Evolutionary conservation across 2,329 filamentous ascomycete genomes (phyloP).

Genomic region (Penicillium fuscoglaucum): DNA sequence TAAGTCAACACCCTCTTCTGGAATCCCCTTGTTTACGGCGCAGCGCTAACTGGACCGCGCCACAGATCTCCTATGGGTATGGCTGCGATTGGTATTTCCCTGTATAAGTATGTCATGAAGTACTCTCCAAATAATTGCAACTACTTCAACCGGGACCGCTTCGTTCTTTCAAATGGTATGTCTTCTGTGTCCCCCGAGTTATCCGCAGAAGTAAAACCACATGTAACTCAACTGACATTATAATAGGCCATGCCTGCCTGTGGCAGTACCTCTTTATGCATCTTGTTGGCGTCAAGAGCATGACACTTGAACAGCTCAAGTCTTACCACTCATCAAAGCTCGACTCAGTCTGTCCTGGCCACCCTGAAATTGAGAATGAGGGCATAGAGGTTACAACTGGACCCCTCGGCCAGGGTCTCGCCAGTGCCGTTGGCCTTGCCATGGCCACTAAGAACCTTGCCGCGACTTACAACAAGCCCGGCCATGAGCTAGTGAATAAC

Average conservation of each 20-base stretch:
- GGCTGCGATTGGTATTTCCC: conserved; percentile 55
- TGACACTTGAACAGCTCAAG: conserved; percentile 38
- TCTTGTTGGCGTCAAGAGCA: conserved; percentile 32
- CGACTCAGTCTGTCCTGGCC: conserved; percentile 33
- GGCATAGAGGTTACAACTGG: conserved; percentile 62
- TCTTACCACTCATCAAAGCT: conserved; percentile 31
- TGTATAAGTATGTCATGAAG: conserved; percentile 64
- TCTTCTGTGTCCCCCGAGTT: not conserved
- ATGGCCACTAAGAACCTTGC: conserved; percentile 59
- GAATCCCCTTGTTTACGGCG: conserved; percentile 11
- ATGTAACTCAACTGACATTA: not conserved
- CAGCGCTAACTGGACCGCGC: not conserved
- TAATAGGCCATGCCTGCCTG: conserved; percentile 36
- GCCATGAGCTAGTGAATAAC: conserved; percentile 51
- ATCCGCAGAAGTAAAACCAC: not conserved
- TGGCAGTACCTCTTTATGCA: conserved; percentile 36
- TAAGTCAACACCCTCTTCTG: conserved; percentile 27
- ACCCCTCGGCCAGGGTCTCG: conserved; percentile 59
- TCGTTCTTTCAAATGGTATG: conserved; percentile 47
- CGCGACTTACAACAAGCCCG: conserved; percentile 55
- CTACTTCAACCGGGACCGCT: conserved; percentile 48
- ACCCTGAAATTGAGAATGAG: conserved; percentile 59
- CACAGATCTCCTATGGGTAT: conserved; percentile 57
- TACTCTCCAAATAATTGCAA: conserved; percentile 47
- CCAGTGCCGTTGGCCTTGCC: conserved; percentile 61